Base-by-base conservation (phyloP, 75 land plant genomes). In the Isoetes taiwanensis region DNA sequence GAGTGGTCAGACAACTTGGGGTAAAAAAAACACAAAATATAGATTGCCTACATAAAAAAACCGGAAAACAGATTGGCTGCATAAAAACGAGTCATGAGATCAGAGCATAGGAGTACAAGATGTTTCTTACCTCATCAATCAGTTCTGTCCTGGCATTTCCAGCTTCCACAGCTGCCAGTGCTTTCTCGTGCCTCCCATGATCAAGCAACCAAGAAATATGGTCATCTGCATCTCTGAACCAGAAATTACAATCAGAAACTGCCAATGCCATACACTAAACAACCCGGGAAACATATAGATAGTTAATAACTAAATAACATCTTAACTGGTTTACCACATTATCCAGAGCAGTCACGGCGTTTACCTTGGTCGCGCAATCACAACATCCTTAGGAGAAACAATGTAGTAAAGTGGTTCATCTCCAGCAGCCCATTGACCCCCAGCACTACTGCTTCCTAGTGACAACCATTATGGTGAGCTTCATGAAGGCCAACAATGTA, bases 321-420 rank as follows among this genome's bases (percentile, higher is more conserved):
- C 39, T 37, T 37, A 30, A 19, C 11, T 0, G 19, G 28, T 25
- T 40, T 60, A 26, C 33, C 54, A 61, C 31, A 65, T 70, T 59
- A n/a, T n/a, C n/a, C n/a, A n/a, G n/a, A n/a, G n/a, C n/a, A n/a
- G n/a, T n/a, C n/a, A n/a, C n/a, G n/a, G n/a, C n/a, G n/a, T n/a
- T n/a, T 52, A 85, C 98, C 98, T 87, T 59, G 94, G 95, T 57
- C 74, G 83, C 34, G 95, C 95, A 73, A 93, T 79, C 31, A 93
- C 83, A 25, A 93, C 80, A 72, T 87, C 98, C 64, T 87, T 93
- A 4, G 98, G 98, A 30, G 94, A 93, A 29, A 93, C 95, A 43
- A 93, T 67, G 50, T 84, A 93, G 54, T 93, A 93, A 23, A 87
- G 57, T 3, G 98, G 93, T 61, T 93, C 98, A 61, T 87, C 85